Evolutionary conservation across 768 basidiomycete genomes (phyloP).

Genomic region (Neoboletus brunneissimus): DNA sequence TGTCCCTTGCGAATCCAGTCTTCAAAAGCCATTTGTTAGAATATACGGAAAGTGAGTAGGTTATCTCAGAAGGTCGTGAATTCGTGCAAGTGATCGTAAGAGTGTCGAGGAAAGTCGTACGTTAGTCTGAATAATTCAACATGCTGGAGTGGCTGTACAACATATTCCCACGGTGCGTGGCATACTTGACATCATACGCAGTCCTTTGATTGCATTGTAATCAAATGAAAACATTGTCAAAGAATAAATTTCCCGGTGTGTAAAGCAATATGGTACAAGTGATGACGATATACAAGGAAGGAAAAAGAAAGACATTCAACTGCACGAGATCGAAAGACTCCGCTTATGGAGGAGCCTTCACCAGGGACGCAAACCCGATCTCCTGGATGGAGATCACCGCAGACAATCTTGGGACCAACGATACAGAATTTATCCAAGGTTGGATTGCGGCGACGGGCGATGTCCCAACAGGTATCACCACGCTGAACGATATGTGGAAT

Average conservation of each 20-base stretch:
- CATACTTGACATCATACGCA: conserved; percentile 20
- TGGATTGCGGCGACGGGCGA: conserved; percentile 48
- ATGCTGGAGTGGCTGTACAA: conserved; percentile 21
- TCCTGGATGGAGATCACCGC: conserved; percentile 59
- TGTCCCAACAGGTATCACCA: conserved; percentile 67
- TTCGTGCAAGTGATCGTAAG: conserved; percentile 26
- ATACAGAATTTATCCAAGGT: conserved; percentile 50
- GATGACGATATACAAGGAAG: conserved; percentile 10
- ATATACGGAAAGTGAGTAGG: conserved; percentile 10
- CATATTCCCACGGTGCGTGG: conserved; percentile 12
- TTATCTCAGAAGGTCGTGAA: conserved; percentile 25
- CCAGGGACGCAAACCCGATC: conserved; percentile 58
- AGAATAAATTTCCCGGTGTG: conserved; percentile 3
- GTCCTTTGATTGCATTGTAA: not conserved
- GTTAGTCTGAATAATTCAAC: conserved; percentile 23
- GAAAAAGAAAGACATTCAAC: not conserved
- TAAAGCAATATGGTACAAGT: conserved; percentile 20
- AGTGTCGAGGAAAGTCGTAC: not conserved
- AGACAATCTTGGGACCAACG: conserved; percentile 52
- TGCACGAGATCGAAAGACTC: conserved; percentile 19
- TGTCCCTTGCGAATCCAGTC: conserved; percentile 50
- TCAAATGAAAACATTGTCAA: not conserved
- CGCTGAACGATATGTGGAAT: conserved; percentile 48
- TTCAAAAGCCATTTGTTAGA: conserved; percentile 36
- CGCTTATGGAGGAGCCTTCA: conserved; percentile 34